A percentile compares a stretch with the other conserved stretches of the same genome.
Conservation (phyloP, 345 rosid species). For the Lumnitzera littorea region DNA sequence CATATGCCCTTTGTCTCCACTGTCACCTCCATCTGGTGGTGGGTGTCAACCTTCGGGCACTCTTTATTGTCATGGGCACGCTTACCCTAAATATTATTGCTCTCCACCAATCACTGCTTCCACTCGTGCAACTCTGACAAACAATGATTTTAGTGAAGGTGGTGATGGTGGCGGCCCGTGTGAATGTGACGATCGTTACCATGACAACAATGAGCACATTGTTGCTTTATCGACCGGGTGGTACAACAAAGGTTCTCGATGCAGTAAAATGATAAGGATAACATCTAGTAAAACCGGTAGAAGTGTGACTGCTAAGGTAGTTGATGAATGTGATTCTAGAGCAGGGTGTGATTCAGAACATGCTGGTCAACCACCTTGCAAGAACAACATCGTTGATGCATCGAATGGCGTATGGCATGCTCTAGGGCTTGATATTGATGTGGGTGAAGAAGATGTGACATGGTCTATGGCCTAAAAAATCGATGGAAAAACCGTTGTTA, state of each 20-base stretch:
- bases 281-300: conserved; percentile 12
- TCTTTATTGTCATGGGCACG: neutral
- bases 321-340: conserved; percentile 34
- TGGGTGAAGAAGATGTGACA: conserved; percentile 23
- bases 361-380: conserved; percentile 23
- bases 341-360: conserved; percentile 33
- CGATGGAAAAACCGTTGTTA: too few species aligned
- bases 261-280: conserved; percentile 23
- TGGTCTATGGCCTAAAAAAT: conserved; percentile 28
- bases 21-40: neutral
- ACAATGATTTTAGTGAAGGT: conserved; percentile 33
- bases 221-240: conserved; percentile 39
- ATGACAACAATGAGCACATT: conserved; percentile 6
- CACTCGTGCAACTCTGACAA: conserved; percentile 15
- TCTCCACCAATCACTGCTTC: conserved; percentile 23
- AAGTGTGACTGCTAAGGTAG: conserved; percentile 23
- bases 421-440: conserved; percentile 15
- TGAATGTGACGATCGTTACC: conserved; percentile 20
- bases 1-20: conserved; percentile 10
- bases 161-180: conserved; percentile 25
- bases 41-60: conserved; percentile 16
- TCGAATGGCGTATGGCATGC: conserved; percentile 34
- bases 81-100: conserved; percentile 12
- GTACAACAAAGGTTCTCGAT: conserved; percentile 23
- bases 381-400: conserved; percentile 32